A percentile compares a stretch with the other conserved stretches of the same genome.
These are phyloP conservation scores for Rhodofomes roseus DNA, from an alignment of 1,284 basidiomycete genomes.

Conservation along the genomic window DNA sequence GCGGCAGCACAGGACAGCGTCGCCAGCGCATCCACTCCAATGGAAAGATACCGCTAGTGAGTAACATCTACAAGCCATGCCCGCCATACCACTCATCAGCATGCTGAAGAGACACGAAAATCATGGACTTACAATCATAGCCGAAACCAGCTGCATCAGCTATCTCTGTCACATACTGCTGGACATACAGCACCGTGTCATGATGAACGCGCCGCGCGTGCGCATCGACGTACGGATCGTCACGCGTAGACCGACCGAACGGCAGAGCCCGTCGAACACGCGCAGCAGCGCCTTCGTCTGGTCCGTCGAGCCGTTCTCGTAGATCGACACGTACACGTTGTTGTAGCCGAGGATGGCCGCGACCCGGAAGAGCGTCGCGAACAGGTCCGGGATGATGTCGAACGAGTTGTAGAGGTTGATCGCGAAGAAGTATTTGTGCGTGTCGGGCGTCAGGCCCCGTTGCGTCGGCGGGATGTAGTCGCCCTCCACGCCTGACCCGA, in stretches of 20 bases:
- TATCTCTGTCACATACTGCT: too few relatives aligned
- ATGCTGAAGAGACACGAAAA: too few relatives aligned
- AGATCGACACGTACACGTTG: slow-evolving; percentile 95
- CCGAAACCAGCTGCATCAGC: too few relatives aligned
- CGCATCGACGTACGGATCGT: slow-evolving; percentile 89
- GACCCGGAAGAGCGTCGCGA: slow-evolving; percentile 91
- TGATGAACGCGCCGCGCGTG: slow-evolving; percentile 92
- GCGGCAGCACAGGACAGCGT: too few relatives aligned
- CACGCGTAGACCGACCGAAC: slow-evolving; percentile 85
- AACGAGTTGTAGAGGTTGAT: slow-evolving; percentile 99
- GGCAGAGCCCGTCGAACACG: slow-evolving; percentile 88
- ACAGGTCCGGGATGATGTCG: slow-evolving; percentile 93
- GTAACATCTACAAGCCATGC: too few relatives aligned
- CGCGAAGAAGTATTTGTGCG: slow-evolving; percentile 97
- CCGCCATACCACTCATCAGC: too few relatives aligned
- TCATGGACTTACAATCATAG: too few relatives aligned
- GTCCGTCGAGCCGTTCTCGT: slow-evolving; percentile 95
- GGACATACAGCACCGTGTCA: too few relatives aligned
- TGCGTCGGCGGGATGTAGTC: slow-evolving; percentile 39
- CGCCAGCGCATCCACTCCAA: too few relatives aligned
- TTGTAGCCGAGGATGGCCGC: slow-evolving; percentile 89
- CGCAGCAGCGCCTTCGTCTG: slow-evolving; percentile 93
- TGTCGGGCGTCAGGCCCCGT: slow-evolving; percentile 44
- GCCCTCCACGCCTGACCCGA: slow-evolving; percentile 38
- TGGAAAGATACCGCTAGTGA: too few relatives aligned